Conservation (phyloP, 257 asterid genomes). For the Echites panduratus region DNA sequence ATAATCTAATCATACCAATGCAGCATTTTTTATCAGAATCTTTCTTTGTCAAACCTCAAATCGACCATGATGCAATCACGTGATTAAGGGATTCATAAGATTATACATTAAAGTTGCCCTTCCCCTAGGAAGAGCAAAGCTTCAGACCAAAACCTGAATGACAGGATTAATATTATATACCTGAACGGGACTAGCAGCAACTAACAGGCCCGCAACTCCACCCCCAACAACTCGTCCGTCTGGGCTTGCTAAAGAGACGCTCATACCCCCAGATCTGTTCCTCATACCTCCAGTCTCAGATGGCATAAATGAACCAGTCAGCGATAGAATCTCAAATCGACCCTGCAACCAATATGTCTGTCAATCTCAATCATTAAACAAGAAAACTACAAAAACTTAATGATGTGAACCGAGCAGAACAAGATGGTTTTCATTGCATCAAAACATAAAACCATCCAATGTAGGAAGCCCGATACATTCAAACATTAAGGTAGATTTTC, state of each 20-base stretch:
- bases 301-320: slow-evolving; percentile 87
- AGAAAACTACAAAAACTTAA: not conserved
- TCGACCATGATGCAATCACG: not conserved
- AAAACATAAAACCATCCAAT: not conserved
- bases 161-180: slow-evolving; percentile 21
- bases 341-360: slow-evolving; percentile 42
- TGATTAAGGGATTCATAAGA: not conserved
- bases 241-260: slow-evolving; percentile 84
- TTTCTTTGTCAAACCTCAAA: not conserved
- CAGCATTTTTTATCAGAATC: not conserved
- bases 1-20: slow-evolving; percentile 48
- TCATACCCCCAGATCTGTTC: slow-evolving; percentile 94
- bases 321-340: slow-evolving; percentile 85
- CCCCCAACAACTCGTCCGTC: slow-evolving; percentile 97
- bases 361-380: not conserved
- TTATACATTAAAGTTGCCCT: not conserved
- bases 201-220: slow-evolving; percentile 87
- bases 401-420: not conserved
- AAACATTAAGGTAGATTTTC: not conserved
- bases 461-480: not conserved
- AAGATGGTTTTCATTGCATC: not conserved
- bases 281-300: slow-evolving; percentile 82
- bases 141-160: not conserved
- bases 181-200: slow-evolving; percentile 91
- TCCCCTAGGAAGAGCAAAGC: no score